Conservation (phyloP, 495 filamentous ascomycete genomes). For the Aspergillus steynii region DNA sequence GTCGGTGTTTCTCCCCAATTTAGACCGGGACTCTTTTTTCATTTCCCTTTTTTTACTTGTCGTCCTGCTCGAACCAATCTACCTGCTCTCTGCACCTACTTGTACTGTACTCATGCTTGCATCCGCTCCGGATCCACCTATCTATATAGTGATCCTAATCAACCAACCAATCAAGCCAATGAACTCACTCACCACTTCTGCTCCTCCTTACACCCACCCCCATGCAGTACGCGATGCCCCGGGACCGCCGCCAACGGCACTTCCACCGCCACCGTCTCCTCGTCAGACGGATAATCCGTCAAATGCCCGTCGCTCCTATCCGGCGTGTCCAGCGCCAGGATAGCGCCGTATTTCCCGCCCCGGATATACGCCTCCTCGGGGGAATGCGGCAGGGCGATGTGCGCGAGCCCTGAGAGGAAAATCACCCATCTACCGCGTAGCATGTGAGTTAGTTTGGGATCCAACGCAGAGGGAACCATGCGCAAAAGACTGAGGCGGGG, state of each 20-base stretch:
- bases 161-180: background rate
- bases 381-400: constrained; percentile 51
- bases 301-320: constrained; percentile 52
- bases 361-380: constrained; percentile 35
- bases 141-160: background rate
- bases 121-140: background rate
- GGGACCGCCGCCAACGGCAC: constrained; percentile 47
- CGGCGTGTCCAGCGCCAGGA: constrained; percentile 50
- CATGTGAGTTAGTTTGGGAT: no score
- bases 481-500: no score
- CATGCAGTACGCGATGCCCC: constrained; percentile 42
- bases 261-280: constrained; percentile 40
- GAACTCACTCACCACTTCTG: background rate
- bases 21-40: background rate
- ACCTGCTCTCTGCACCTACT: background rate
- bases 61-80: no score
- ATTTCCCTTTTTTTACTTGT: background rate
- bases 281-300: constrained; percentile 46
- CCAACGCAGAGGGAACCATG: no score
- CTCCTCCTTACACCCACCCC: constrained; percentile 35
- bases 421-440: constrained; percentile 45
- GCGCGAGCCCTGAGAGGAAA: constrained; percentile 50
- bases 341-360: constrained; percentile 47
- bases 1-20: background rate
- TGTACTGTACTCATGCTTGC: background rate